Evolutionary conservation across 2,329 filamentous ascomycete genomes (phyloP), one percentile per base, ranked within the genome.

Genomic region (Dothideomycetes sp.): DNA sequence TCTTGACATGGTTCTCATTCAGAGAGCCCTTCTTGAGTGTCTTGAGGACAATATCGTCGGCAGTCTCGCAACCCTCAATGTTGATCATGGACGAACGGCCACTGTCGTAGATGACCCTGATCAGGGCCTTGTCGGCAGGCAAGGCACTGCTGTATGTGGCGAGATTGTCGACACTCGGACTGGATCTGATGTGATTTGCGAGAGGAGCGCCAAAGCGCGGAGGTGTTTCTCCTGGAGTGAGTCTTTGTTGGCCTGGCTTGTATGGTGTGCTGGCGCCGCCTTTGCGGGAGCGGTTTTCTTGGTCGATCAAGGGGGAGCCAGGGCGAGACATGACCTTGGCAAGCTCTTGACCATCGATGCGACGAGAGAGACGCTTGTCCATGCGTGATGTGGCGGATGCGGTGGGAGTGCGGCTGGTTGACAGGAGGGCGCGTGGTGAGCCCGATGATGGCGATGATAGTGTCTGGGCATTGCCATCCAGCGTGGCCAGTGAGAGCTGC

Each of bases 81-180:
- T 91, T 91, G 55, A 98, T 80, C 17, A 95, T 88, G 56, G 94
- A 94, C 33, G 87, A 94, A 47, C 87, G 80, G 37, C 88, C 91
- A 47, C 80, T 85, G 34, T 87, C 91, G 50, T 84, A 94, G 56
- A 96, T 94, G 51, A 95, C 86, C 48, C 88, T 78, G 49, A 96
- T 94, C 46, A 94, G 78, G 45, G 88, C 83, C 60, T 93, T 86
- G 61, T 87, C 84, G 49, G 80, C 74, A 43, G 88, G 88, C 54
- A 95, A 68, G 45, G 82, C 82, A 50, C 85, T 84, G 74, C 89
- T 91, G 47, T 65, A 64, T 1, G 64, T 62, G 48, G 89, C 79
- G 51, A 85, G 81, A 47, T 81, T 82, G 61, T 95, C 88, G 55
- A 89, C 73, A 61, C 85, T 94, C 40, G 83, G 84, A 53, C 83